A percentile compares a stretch with the other conserved stretches of the same genome.
phyloP scores from a whole-genome alignment of 2,329 filamentous ascomycete genomes.

The Penicillium psychrosexuale region DNA sequence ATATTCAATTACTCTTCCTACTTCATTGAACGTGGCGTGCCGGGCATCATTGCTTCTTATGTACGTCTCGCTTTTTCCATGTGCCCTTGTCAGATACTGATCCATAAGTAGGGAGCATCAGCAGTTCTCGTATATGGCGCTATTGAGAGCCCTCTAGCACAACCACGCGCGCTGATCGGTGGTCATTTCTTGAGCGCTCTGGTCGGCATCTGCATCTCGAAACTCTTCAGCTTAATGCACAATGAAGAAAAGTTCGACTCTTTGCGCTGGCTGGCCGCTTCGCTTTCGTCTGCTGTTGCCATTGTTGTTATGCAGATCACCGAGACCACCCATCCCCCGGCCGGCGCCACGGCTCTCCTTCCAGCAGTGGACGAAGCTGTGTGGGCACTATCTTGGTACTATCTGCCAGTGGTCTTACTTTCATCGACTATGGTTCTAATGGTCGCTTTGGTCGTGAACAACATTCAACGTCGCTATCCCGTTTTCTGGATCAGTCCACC shows the following conservation, averaged over 20 bases:
- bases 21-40: background rate
- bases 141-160: background rate
- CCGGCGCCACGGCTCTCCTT: background rate
- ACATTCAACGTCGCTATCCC: background rate
- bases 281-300: background rate
- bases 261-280: background rate
- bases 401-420: background rate
- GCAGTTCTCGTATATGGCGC: background rate
- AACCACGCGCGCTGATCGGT: background rate
- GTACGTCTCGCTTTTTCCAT: background rate
- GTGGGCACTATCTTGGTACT: background rate
- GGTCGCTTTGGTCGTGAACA: background rate
- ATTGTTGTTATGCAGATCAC: background rate
- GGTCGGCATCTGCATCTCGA: background rate
- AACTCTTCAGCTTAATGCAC: background rate
- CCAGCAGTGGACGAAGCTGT: background rate
- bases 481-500: background rate
- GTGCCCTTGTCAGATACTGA: background rate
- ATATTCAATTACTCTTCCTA: conserved; percentile 25
- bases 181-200: background rate
- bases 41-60: background rate
- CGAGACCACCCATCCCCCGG: background rate
- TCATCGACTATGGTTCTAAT: background rate
- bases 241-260: background rate
- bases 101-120: background rate